Percentiles rank a stretch among this genome's conserved stretches.
These are phyloP conservation scores for Ampelomyces quisqualis DNA, from an alignment of 2,329 filamentous ascomycete genomes.

Conservation along the genomic window DNA sequence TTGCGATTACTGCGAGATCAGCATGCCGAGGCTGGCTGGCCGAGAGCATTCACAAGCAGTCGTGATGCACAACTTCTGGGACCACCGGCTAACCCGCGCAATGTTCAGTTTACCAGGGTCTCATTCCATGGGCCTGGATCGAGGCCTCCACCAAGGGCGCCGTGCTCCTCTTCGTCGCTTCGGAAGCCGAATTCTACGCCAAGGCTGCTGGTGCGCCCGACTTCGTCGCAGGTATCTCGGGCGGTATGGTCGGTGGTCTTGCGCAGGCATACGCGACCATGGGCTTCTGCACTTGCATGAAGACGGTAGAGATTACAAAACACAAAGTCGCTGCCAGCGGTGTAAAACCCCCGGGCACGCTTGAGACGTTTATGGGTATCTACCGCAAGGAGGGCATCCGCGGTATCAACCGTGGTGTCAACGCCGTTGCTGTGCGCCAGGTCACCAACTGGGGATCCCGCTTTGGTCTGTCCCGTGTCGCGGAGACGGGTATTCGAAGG, in stretches of 20 bases:
- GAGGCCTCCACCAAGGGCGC: constrained; percentile 99
- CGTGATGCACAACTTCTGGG: neutral
- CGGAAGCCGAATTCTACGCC: constrained; percentile 95
- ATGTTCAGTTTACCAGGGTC: constrained; percentile 88
- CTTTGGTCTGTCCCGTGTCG: constrained; percentile 89
- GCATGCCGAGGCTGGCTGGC: neutral
- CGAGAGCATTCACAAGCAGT: neutral
- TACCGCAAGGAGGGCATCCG: constrained; percentile 90
- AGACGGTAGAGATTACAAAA: constrained; percentile 99
- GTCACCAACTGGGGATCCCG: constrained; percentile 99
- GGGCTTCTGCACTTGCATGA: constrained; percentile 99
- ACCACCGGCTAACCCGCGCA: constrained; percentile 14
- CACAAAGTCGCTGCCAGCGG: constrained; percentile 87
- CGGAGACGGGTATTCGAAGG: constrained; percentile 82
- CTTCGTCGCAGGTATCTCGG: constrained; percentile 84
- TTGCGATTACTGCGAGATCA: neutral
- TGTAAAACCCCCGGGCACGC: constrained; percentile 83
- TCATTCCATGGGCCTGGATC: constrained; percentile 96
- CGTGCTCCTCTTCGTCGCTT: constrained; percentile 97
- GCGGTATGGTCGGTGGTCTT: constrained; percentile 91
- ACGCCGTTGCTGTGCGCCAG: constrained; percentile 96
- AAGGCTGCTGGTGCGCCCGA: constrained; percentile 78
- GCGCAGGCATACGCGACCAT: constrained; percentile 99
- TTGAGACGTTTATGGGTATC: constrained; percentile 94
- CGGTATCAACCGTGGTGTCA: constrained; percentile 98